Evolutionary conservation across 805 yeast species (phyloP).

Genomic region (Starmerella kuoi): DNA sequence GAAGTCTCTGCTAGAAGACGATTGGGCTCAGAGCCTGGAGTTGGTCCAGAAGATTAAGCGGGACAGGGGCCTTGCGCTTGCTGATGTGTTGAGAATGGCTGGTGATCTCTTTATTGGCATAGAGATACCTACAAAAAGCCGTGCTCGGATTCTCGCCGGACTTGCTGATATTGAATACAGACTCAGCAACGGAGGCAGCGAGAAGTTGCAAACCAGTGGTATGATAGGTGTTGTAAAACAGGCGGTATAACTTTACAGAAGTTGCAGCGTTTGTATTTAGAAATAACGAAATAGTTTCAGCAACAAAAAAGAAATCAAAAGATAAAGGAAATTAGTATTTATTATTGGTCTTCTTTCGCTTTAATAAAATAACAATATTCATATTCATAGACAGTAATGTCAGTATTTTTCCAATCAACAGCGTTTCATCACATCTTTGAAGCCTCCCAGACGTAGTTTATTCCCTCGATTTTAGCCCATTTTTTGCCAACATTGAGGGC

Average conservation of each 20-base stretch:
- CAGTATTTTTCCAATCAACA: no score
- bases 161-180: conserved; percentile 84
- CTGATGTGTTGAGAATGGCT: conserved; percentile 71
- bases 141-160: conserved; percentile 54
- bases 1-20: conserved; percentile 69
- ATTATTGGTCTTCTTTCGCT: no score
- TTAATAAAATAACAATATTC: no score
- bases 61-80: conserved; percentile 74
- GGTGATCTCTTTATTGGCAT: conserved; percentile 56
- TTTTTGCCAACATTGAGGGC: conserved; percentile 29
- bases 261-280: no score
- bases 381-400: no score
- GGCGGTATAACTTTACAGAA: background rate
- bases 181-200: conserved; percentile 84
- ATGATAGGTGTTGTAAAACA: conserved; percentile 60
- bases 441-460: conserved; percentile 26
- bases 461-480: conserved; percentile 28
- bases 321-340: no score
- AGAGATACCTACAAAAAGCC: conserved; percentile 49
- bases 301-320: no score
- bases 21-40: conserved; percentile 66
- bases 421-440: background rate
- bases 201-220: conserved; percentile 79
- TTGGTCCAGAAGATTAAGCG: conserved; percentile 56
- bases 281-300: no score